A percentile compares a stretch with the other conserved stretches of the same genome.
phyloP scores from a whole-genome alignment of 768 basidiomycete genomes.

The Leccinum aurantiacum region DNA sequence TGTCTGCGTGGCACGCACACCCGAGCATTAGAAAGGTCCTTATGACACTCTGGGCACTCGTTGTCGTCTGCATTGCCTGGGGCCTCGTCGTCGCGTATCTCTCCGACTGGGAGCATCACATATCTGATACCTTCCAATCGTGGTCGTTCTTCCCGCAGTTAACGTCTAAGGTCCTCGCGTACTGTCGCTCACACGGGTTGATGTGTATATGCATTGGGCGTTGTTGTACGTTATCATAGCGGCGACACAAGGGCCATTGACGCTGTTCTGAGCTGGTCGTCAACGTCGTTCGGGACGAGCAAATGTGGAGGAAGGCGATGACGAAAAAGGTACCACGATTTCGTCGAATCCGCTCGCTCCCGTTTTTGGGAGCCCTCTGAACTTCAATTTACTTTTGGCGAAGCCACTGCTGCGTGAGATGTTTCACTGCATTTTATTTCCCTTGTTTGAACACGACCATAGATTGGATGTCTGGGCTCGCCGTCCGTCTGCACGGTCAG shows the following conservation, averaged over 20 bases:
- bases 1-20: too few species aligned
- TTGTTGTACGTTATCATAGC: conserved; percentile 28
- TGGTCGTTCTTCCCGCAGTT: too few species aligned
- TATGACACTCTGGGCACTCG: conserved; percentile 24
- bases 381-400: conserved; percentile 14
- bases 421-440: neutral
- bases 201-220: conserved; percentile 16
- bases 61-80: conserved; percentile 21
- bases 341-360: conserved; percentile 21
- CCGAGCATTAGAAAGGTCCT: too few species aligned
- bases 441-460: neutral
- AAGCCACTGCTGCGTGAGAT: conserved; percentile 28
- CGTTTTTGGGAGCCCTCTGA: conserved; percentile 22
- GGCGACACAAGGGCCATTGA: conserved; percentile 28
- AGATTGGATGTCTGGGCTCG: conserved; percentile 36
- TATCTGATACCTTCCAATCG: too few species aligned
- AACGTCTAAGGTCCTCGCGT: too few species aligned
- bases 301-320: conserved; percentile 18
- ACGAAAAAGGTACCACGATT: conserved; percentile 11
- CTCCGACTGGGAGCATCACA: too few species aligned
- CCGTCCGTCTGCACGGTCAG: too few species aligned
- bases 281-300: conserved; percentile 26
- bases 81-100: conserved; percentile 4
- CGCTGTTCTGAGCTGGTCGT: conserved; percentile 29
- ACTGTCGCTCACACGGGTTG: too few species aligned